phyloP scores from a whole-genome alignment of 768 basidiomycete species.

The Sporobolomyces roseus region DNA sequence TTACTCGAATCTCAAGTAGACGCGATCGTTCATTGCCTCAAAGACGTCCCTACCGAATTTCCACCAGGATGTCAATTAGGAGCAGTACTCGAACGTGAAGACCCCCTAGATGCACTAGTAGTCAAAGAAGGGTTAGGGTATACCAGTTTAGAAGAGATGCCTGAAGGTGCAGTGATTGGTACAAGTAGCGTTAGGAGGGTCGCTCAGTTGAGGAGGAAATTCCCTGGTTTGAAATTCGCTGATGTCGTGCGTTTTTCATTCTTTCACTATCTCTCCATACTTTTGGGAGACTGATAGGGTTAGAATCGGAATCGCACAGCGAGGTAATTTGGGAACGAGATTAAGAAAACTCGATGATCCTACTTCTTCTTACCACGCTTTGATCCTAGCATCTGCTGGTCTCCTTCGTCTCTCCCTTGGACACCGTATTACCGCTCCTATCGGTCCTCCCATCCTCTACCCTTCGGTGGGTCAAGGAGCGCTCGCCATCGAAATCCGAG shows the following conservation, averaged over 20 bases:
- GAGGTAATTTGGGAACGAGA: slow-evolving; percentile 72
- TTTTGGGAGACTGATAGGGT: too few species aligned
- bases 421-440: slow-evolving; percentile 68
- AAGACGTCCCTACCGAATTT: slow-evolving; percentile 86
- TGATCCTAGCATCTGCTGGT: slow-evolving; percentile 91
- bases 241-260: slow-evolving; percentile 66
- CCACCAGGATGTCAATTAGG: slow-evolving; percentile 79
- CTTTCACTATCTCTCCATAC: background rate
- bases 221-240: slow-evolving; percentile 70
- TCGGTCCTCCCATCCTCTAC: slow-evolving; percentile 70
- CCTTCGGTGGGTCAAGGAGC: slow-evolving; percentile 95
- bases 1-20: slow-evolving; percentile 70
- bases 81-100: slow-evolving; percentile 78
- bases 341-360: slow-evolving; percentile 82
- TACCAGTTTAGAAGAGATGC: slow-evolving; percentile 73
- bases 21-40: slow-evolving; percentile 85
- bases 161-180: slow-evolving; percentile 84
- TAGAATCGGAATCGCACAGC: slow-evolving; percentile 11
- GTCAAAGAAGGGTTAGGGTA: slow-evolving; percentile 69
- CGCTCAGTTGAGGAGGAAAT: slow-evolving; percentile 77
- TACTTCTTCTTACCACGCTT: slow-evolving; percentile 71
- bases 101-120: slow-evolving; percentile 82
- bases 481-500: slow-evolving; percentile 71
- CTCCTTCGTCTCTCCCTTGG: slow-evolving; percentile 65
- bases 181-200: slow-evolving; percentile 90